Base-by-base conservation (phyloP, 768 basidiomycete species). In the Pleurotus tuoliensis region DNA sequence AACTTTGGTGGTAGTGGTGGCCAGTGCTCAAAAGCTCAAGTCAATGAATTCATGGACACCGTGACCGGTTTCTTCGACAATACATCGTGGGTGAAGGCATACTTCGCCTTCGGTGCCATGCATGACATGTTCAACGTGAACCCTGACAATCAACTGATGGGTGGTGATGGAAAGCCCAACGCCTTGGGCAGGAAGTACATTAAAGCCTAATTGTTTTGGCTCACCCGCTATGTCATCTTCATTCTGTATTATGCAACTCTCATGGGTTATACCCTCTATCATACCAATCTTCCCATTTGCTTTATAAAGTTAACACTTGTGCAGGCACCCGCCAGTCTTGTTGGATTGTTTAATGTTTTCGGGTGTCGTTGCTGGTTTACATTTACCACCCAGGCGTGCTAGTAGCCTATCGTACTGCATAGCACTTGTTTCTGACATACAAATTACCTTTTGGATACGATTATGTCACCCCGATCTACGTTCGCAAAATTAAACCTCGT, bases 41-140 rank as follows among this genome's bases (percentile, higher is more conserved):
- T 82, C 51, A 73, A 64, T 58, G 43, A 57, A 7, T 83, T 85
- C 71, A 73, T 77, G 63, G 56, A 27, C 18, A 61, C 62, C 11
- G 70, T 74, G 0, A 67, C 69, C 18, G 30, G 45, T 4, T 82
- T 68, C 56, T 63, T 81, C 59, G 69, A 82, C 41, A 45, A 55
- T 8, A 70, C 72, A 1, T 24, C 57, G 30, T 75, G 63, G 59
- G 64, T 82, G 30, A 27, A 60, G 44, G 68, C 66, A 2, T 79
- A 82, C 63, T 80, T 76, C 62, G 78, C 78, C 25, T 93, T 90
- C 61, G 88, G 91, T 62, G 69, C 75, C 37, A 82, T 88, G 79
- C 63, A 73, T 39, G 67, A 82, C 58, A 72, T 86, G 74, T 69
- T 72, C 47, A 76, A 78, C 49, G 87, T 92, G 62, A 82, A 84